These are phyloP conservation scores for Cytospora piceicola DNA, from an alignment of 2,329 filamentous ascomycete species.

Conservation along the genomic window DNA sequence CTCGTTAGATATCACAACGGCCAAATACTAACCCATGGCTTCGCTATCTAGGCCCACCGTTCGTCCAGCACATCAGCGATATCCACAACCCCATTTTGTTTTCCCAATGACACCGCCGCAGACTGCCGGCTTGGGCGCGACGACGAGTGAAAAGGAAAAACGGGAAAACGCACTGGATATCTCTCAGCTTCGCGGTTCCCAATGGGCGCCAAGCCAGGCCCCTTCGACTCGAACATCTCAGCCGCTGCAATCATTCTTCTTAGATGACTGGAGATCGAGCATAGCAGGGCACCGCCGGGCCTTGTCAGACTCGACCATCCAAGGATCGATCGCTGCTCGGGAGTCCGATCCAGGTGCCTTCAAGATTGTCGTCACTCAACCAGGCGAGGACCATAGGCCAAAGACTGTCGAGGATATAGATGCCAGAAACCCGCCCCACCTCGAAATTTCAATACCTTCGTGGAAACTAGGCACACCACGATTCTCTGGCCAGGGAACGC, in stretches of 20 bases:
- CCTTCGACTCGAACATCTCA: slow-evolving; percentile 44
- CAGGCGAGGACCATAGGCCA: slow-evolving; percentile 61
- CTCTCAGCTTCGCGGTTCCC: slow-evolving; percentile 41
- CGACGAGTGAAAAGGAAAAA: slow-evolving; percentile 40
- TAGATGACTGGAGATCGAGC: slow-evolving; percentile 37
- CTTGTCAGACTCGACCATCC: slow-evolving; percentile 77
- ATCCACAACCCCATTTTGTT: slow-evolving; percentile 62
- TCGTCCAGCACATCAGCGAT: slow-evolving; percentile 64
- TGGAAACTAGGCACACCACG: slow-evolving; percentile 82
- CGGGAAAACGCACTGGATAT: slow-evolving; percentile 32
- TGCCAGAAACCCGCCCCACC: slow-evolving; percentile 51
- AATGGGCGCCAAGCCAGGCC: slow-evolving; percentile 50
- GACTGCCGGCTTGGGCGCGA: slow-evolving; percentile 58
- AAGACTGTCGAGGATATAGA: slow-evolving; percentile 65
- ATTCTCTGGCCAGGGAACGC: slow-evolving; percentile 77
- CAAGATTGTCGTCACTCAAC: slow-evolving; percentile 79
- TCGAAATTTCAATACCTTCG: slow-evolving; percentile 79
- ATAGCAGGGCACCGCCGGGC: slow-evolving; percentile 61
- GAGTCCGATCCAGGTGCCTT: slow-evolving; percentile 69
- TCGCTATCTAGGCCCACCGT: slow-evolving; percentile 56
- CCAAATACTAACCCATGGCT: slow-evolving; percentile 1
- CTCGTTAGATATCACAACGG: no score
- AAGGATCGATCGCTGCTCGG: slow-evolving; percentile 52
- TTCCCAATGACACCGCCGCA: slow-evolving; percentile 65
- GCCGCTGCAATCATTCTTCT: slow-evolving; percentile 40